Evolutionary conservation across 2,329 filamentous ascomycete species (phyloP), one percentile per base, ranked within the genome.

Genomic region (Talaromyces rugulosus): DNA sequence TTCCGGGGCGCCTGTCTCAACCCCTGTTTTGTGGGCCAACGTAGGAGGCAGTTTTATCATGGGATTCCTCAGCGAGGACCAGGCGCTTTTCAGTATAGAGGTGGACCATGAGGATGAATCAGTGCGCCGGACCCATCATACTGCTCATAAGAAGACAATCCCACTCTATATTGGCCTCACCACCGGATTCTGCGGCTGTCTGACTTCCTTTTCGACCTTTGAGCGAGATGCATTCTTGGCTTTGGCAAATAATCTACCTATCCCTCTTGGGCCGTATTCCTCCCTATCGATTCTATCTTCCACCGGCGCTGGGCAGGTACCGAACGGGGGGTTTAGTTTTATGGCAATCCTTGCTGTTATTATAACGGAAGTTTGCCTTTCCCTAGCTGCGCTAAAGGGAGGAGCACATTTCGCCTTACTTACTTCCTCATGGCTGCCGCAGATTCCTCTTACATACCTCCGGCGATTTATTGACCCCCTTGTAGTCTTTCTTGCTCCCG

Each of bases 161-260:
- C 92, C 94, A 0, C 81, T 96, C 0, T 96, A 96, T 71, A 89
- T 96, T 62, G 93, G 90, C 58, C 85, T 97, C 8, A 86, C 91
- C 0, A 96, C 90, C 0, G 94, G 90, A 12, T 94, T 95, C 75
- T 96, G 92, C 69, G 91, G 93, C 64, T 93, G 89, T 67, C 91
- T 95, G 70, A 97, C 93, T 0, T 93, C 89, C 5, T 96, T 96
- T 75, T 96, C 92, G 0, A 87, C 88, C 18, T 96, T 96, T 72
- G 87, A 93, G 52, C 85, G 90, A 9, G 93, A 96, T 68, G 77
- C 83, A n/a, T 96, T 96, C 72, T 82, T 96, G 28, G 89, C 91
- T 0, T 77, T 95, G n/a, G 88, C 90, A 3, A 95, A 96, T 71
- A 83, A 89, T 66, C 77, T 95, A 12, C 80, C 84, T 8, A 23